A percentile compares a stretch with the other conserved stretches of the same genome.
Conservation (phyloP, 2,329 filamentous ascomycete species). For the Phialocephala sp. region DNA sequence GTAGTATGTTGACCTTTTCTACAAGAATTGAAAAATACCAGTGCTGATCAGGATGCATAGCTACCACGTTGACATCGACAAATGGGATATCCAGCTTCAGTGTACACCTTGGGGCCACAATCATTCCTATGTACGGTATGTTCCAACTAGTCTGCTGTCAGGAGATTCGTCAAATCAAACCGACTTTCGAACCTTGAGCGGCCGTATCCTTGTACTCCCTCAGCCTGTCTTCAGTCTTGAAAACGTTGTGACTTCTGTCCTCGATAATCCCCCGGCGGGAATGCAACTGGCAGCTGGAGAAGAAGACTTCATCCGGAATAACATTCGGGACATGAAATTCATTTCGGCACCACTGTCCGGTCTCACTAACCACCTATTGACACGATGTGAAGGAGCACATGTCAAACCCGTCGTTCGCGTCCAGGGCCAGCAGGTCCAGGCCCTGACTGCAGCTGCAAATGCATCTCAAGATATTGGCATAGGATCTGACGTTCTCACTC, state of each 20-base stretch:
- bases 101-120: slow-evolving; percentile 13
- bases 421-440: slow-evolving; percentile 19
- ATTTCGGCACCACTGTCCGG: slow-evolving; percentile 42
- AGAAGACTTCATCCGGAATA: slow-evolving; percentile 4
- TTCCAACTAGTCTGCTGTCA: slow-evolving; percentile 8
- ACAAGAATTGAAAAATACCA: too few relatives aligned
- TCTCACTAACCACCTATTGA: slow-evolving; percentile 44
- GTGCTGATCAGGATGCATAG: neutral
- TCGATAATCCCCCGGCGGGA: slow-evolving; percentile 1
- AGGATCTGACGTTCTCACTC: slow-evolving; percentile 17
- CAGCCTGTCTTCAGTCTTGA: slow-evolving; percentile 47
- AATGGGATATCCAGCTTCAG: slow-evolving; percentile 12
- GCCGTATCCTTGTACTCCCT: slow-evolving; percentile 48
- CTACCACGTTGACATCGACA: slow-evolving; percentile 15
- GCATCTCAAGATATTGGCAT: slow-evolving; percentile 23
- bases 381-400: slow-evolving; percentile 46
- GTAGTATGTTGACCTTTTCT: neutral
- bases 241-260: slow-evolving; percentile 32
- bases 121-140: slow-evolving; percentile 16
- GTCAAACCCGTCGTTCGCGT: slow-evolving; percentile 46
- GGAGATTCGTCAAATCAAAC: neutral
- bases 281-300: neutral
- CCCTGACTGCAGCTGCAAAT: slow-evolving; percentile 27
- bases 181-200: slow-evolving; percentile 43
- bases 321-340: slow-evolving; percentile 12